A percentile compares a stretch with the other conserved stretches of the same genome.
These are phyloP conservation scores for Lyophyllum atratum DNA, from an alignment of 768 basidiomycete species.

Conservation along the genomic window DNA sequence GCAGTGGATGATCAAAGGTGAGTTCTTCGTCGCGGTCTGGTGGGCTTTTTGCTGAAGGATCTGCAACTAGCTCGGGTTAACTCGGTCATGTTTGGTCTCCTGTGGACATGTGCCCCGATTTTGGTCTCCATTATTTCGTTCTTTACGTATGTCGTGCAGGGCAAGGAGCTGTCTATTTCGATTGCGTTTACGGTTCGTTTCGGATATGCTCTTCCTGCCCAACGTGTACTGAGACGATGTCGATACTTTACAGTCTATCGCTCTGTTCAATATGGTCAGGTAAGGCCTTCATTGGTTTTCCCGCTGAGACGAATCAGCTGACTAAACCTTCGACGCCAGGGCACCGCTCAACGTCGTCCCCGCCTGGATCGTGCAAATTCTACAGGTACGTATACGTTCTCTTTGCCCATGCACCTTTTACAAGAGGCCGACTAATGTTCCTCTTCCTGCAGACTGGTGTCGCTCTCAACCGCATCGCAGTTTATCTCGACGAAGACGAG, in stretches of 20 bases:
- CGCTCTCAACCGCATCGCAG: conserved; percentile 65
- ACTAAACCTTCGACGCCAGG: conserved; percentile 28
- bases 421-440: background rate
- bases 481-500: conserved; percentile 71
- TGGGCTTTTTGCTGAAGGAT: background rate
- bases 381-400: conserved; percentile 45
- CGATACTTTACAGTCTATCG: conserved; percentile 53
- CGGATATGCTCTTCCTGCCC: background rate
- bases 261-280: conserved; percentile 85
- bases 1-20: conserved; percentile 76
- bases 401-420: background rate
- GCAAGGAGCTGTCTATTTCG: conserved; percentile 74
- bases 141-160: conserved; percentile 68
- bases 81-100: conserved; percentile 63
- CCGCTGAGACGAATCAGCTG: background rate
- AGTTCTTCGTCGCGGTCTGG: background rate
- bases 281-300: conserved; percentile 23
- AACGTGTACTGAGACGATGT: background rate
- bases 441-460: conserved; percentile 49
- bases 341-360: conserved; percentile 81
- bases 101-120: conserved; percentile 81
- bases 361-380: conserved; percentile 73
- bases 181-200: conserved; percentile 78
- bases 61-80: conserved; percentile 61
- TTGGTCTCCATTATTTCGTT: conserved; percentile 82